Base-by-base conservation (phyloP, 257 asterid genomes). In the Solanum pennellii region DNA sequence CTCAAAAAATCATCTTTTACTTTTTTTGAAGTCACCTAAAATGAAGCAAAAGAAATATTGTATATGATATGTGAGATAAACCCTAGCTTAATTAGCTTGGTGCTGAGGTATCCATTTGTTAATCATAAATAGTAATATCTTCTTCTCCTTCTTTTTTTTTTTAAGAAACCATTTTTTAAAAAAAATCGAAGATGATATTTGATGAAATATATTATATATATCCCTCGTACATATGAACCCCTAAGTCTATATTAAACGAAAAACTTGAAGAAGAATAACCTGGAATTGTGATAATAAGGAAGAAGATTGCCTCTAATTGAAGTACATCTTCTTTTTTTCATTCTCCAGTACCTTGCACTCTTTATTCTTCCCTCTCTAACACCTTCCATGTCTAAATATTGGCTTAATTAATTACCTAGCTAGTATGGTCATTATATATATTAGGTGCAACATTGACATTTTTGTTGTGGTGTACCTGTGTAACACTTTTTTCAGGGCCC, bases 1-100 rank as follows among this genome's bases (percentile, higher is more conserved):
- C 0, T 0, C 0, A 27, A 16, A 16, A 66, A 25, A 27, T 5
- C 1, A 6, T 66, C 29, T n/a, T 0, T 66, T 27, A 25, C 0
- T 49, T 27, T 27, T 66, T 31, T 1, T 68, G 10, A 69, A 12
- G 7, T n/a, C 23, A 68, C 6, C 9, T 68, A 14, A 14, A 68
- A 68, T 68, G 2, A 68, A 68, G 29, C 7, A 15, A 1, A 16
- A 2, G 0, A 27, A 29, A 21, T 71, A 16, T 15, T 8, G 7
- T 31, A 71, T 15, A 71, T 9, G 39, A 16, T 74, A 74, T 12
- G 49, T 39, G 82, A 74, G 80, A 74, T 74, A 27, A 75, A 75
- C 23, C 83, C 21, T 39, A 75, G 56, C 25, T 37, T 37, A 37
- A 6, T 37, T 33, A 71, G 44, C 21, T 41, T 75, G 59, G 4